phyloP scores from a whole-genome alignment of 192 early-diverging fungal species.

The Coemansia sp. region DNA sequence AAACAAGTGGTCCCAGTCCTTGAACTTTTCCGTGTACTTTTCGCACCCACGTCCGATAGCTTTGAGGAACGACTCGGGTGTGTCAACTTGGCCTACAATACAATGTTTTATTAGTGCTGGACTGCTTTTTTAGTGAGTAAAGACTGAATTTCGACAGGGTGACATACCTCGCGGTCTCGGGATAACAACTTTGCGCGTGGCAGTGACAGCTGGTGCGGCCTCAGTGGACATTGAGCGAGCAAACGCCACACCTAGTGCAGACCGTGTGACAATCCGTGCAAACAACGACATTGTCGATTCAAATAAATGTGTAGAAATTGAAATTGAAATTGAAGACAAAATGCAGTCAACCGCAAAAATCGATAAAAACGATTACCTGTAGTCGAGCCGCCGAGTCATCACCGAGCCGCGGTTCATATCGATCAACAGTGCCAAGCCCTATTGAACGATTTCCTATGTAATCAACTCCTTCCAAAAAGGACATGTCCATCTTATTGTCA shows the following conservation, averaged over 20 bases:
- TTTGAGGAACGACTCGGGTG: constrained; percentile 39
- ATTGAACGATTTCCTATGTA: too few relatives aligned
- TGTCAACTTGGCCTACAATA: constrained; percentile 31
- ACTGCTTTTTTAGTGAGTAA: neutral
- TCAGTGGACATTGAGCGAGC: constrained; percentile 31
- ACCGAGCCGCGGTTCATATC: neutral
- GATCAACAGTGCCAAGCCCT: neutral
- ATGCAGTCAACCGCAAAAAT: neutral
- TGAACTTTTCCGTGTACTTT: constrained; percentile 54
- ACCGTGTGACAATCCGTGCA: constrained; percentile 17
- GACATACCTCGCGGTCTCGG: constrained; percentile 36
- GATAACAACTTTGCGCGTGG: constrained; percentile 10
- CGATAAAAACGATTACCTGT: neutral
- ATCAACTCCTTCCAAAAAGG: too few relatives aligned
- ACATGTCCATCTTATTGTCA: neutral
- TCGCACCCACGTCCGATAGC: constrained; percentile 58
- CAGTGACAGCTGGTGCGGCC: neutral
- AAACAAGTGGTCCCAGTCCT: constrained; percentile 68
- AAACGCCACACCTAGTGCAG: constrained; percentile 11
- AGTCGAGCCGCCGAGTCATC: neutral
- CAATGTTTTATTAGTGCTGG: neutral
- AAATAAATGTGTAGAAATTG: neutral
- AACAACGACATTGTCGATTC: constrained; percentile 30
- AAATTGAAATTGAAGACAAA: neutral
- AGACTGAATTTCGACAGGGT: neutral